phyloP scores from a whole-genome alignment of 495 filamentous ascomycete genomes.

The Delitschia confertaspora region DNA sequence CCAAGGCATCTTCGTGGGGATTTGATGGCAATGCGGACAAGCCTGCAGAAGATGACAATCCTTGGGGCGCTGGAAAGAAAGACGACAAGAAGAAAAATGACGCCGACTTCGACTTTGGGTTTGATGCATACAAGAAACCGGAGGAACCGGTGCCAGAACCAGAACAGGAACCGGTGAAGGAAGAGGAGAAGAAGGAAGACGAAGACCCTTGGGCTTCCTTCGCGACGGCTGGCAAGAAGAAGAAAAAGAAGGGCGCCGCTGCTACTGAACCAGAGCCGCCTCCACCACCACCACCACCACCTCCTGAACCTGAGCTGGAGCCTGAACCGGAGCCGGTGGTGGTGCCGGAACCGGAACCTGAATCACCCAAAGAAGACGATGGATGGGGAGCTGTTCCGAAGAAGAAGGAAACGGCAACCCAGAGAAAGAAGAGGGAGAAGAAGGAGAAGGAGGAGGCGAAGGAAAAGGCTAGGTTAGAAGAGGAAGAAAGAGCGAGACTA shows the following conservation, averaged over 20 bases:
- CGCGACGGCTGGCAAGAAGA: slow-evolving; percentile 25
- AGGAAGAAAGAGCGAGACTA: slow-evolving; percentile 29
- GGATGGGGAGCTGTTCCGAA: too few species aligned
- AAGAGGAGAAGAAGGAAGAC: slow-evolving; percentile 19
- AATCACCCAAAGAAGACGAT: slow-evolving; percentile 13
- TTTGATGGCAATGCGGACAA: slow-evolving; percentile 14
- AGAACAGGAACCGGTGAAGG: slow-evolving; percentile 26
- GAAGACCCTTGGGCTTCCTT: slow-evolving; percentile 11
- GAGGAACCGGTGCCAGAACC: not conserved
- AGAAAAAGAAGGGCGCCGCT: slow-evolving; percentile 28
- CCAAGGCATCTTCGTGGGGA: slow-evolving; percentile 18
- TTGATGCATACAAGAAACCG: slow-evolving; percentile 14
- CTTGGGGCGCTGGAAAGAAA: slow-evolving; percentile 23
- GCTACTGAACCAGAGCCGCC: slow-evolving; percentile 4
- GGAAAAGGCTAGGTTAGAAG: slow-evolving; percentile 15
- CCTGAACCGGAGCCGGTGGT: slow-evolving; percentile 17
- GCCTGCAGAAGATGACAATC: slow-evolving; percentile 19
- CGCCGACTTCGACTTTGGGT: slow-evolving; percentile 24
- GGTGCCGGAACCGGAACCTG: slow-evolving; percentile 19
- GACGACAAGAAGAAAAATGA: slow-evolving; percentile 29
- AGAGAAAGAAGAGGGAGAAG: too few species aligned
- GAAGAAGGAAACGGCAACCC: too few species aligned
- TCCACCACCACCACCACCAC: slow-evolving; percentile 2
- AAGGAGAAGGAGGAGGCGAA: too few species aligned
- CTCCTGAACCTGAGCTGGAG: slow-evolving; percentile 11